These are phyloP conservation scores for Asterophora lycoperdoides DNA, from an alignment of 768 basidiomycete species.

Conservation along the genomic window DNA sequence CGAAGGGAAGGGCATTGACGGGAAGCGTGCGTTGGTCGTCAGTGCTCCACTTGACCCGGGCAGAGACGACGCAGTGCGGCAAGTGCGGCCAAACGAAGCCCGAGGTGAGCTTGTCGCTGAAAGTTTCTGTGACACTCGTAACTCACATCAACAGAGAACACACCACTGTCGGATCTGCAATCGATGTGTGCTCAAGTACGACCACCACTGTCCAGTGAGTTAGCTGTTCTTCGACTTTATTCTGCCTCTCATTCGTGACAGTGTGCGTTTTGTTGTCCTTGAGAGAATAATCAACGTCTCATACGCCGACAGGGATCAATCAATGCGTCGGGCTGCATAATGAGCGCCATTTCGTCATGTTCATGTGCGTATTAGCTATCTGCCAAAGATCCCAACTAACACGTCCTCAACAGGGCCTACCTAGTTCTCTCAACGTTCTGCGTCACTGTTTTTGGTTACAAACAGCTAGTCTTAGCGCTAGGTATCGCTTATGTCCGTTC, in stretches of 20 bases:
- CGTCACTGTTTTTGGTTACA: slow-evolving; percentile 61
- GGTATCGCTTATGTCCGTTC: slow-evolving; percentile 38
- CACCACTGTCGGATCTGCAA: slow-evolving; percentile 94
- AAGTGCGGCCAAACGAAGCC: slow-evolving; percentile 69
- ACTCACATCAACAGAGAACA: slow-evolving; percentile 52
- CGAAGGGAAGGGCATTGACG: slow-evolving; percentile 25
- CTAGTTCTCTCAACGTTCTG: slow-evolving; percentile 68
- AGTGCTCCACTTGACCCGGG: slow-evolving; percentile 47
- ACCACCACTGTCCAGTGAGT: slow-evolving; percentile 88
- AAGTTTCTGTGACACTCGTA: background rate
- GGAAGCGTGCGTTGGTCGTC: slow-evolving; percentile 51
- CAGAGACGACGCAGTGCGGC: slow-evolving; percentile 55
- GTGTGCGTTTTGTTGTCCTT: slow-evolving; percentile 32
- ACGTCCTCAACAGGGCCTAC: slow-evolving; percentile 54
- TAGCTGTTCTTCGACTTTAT: slow-evolving; percentile 3
- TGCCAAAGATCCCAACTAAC: background rate
- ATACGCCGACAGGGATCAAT: slow-evolving; percentile 70
- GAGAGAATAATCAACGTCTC: background rate
- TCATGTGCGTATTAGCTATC: slow-evolving; percentile 60
- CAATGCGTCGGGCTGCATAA: slow-evolving; percentile 96
- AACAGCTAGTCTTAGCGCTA: slow-evolving; percentile 51
- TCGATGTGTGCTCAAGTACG: slow-evolving; percentile 83
- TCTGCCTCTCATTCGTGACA: slow-evolving; percentile 16
- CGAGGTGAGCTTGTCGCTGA: slow-evolving; percentile 51
- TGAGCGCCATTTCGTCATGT: slow-evolving; percentile 92